A percentile compares a stretch with the other conserved stretches of the same genome.
Evolutionary conservation across 2,329 filamentous ascomycete species (phyloP).

Genomic region (Lojkania enalia): DNA sequence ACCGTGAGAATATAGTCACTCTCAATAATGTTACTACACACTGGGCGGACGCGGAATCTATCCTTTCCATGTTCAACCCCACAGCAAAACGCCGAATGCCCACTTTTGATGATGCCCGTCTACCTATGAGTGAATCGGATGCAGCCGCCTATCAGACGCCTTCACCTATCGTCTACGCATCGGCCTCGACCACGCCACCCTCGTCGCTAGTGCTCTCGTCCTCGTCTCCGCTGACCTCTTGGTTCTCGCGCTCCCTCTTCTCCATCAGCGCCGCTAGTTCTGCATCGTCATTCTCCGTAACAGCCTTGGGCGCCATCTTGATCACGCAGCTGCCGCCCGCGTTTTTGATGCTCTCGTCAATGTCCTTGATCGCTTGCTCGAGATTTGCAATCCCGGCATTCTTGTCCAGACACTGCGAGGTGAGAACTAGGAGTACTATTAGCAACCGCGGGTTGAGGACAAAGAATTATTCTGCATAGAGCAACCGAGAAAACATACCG

Average conservation of each 20-base stretch:
- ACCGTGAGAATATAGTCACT: no score
- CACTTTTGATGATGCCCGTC: constrained; percentile 30
- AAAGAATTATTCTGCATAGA: no score
- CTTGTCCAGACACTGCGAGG: constrained; percentile 95
- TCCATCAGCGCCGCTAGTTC: constrained; percentile 98
- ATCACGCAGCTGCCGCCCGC: constrained; percentile 80
- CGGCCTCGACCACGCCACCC: constrained; percentile 59
- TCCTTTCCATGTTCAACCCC: constrained; percentile 4
- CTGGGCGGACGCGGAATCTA: no score
- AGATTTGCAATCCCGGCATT: constrained; percentile 78
- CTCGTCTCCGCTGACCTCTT: constrained; percentile 96
- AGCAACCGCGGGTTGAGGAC: constrained; percentile 10
- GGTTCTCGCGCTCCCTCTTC: constrained; percentile 97
- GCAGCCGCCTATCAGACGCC: no score
- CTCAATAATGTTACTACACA: no score
- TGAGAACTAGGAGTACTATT: constrained; percentile 67
- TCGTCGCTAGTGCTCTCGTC: constrained; percentile 95
- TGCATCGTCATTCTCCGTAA: constrained; percentile 97
- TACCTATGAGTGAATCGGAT: no score
- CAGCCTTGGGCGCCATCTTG: constrained; percentile 99
- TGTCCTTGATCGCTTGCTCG: constrained; percentile 87
- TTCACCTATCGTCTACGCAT: constrained; percentile 26
- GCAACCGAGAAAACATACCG: constrained; percentile 32
- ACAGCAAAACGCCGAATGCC: constrained; percentile 29
- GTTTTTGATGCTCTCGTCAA: constrained; percentile 76